Conservation (phyloP, 2,329 filamentous ascomycete species). For the Fusarium guadeloupense region DNA sequence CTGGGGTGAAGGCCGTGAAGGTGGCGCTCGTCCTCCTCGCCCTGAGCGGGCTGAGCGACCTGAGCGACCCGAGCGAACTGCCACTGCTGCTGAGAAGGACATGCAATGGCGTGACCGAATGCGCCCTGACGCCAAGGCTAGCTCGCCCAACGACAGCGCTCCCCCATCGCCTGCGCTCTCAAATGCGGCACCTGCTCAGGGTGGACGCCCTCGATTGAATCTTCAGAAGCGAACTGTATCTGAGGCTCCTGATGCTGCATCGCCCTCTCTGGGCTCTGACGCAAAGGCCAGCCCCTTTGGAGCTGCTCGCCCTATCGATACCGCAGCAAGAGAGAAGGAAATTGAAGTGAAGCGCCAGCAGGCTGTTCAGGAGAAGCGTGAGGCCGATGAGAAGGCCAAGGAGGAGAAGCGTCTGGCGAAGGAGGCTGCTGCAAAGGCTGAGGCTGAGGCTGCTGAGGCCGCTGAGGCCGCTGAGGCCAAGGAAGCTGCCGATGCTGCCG, state of each 20-base stretch:
- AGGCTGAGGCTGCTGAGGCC: slow-evolving; percentile 50
- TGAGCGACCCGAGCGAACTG: slow-evolving; percentile 74
- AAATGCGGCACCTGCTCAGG: slow-evolving; percentile 57
- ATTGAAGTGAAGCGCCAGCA: slow-evolving; percentile 88
- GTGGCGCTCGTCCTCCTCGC: slow-evolving; percentile 81
- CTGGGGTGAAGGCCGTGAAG: slow-evolving; percentile 79
- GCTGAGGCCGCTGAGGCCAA: slow-evolving; percentile 45
- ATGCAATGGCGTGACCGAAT: slow-evolving; percentile 93
- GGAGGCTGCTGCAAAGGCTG: slow-evolving; percentile 62
- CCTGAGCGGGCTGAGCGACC: slow-evolving; percentile 77
- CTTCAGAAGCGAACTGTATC: slow-evolving; percentile 91
- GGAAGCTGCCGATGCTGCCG: slow-evolving; percentile 44
- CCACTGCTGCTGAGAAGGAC: slow-evolving; percentile 90
- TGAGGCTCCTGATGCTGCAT: slow-evolving; percentile 65
- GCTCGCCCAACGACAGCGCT: slow-evolving; percentile 76
- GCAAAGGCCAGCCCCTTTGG: slow-evolving; percentile 94
- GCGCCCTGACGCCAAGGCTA: slow-evolving; percentile 80
- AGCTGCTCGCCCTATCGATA: slow-evolving; percentile 92
- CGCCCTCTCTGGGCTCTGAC: slow-evolving; percentile 66
- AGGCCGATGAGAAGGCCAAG: slow-evolving; percentile 85
- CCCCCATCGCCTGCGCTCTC: slow-evolving; percentile 77
- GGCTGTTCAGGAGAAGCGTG: slow-evolving; percentile 81
- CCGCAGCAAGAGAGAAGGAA: slow-evolving; percentile 85
- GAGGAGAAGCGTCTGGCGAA: slow-evolving; percentile 74
- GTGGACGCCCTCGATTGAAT: slow-evolving; percentile 82